phyloP scores from a whole-genome alignment of 345 rosid species.

The Theobroma cacao region DNA sequence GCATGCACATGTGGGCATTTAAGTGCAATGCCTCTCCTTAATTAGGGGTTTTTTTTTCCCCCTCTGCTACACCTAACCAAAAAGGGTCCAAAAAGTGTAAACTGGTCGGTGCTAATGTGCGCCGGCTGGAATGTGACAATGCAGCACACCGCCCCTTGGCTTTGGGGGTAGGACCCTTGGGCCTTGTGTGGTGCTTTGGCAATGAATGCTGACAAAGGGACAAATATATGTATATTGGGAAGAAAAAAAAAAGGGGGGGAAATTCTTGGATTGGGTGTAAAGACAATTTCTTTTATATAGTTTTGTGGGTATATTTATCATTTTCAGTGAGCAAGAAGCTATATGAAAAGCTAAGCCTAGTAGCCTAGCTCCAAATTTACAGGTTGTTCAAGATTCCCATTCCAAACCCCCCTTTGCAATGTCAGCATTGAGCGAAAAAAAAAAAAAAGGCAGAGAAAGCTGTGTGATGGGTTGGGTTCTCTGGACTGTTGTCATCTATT shows the following conservation, averaged over 20 bases:
- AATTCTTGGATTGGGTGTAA: background rate
- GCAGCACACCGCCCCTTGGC: background rate
- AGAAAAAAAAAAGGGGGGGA: background rate
- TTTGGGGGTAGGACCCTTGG: background rate
- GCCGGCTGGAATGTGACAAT: background rate
- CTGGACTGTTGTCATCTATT: background rate
- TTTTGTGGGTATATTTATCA: background rate
- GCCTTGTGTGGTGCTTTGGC: background rate
- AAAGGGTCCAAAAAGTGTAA: background rate
- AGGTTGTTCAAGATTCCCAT: conserved; percentile 13
- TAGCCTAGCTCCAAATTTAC: conserved; percentile 9
- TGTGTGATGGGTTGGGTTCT: background rate
- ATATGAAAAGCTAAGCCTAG: background rate
- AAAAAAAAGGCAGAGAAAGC: background rate
- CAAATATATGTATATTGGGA: background rate
- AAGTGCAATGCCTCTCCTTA: background rate
- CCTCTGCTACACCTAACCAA: background rate
- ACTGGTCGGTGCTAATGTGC: background rate
- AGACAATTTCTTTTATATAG: background rate
- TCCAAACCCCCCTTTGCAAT: background rate
- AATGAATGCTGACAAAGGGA: background rate
- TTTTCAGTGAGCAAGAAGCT: background rate
- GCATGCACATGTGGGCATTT: conserved; percentile 34
- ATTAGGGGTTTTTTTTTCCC: too few relatives aligned
- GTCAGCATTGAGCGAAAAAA: background rate